These are phyloP conservation scores for Opeltia flavorubescens DNA, from an alignment of 495 filamentous ascomycete species.

Conservation along the genomic window DNA sequence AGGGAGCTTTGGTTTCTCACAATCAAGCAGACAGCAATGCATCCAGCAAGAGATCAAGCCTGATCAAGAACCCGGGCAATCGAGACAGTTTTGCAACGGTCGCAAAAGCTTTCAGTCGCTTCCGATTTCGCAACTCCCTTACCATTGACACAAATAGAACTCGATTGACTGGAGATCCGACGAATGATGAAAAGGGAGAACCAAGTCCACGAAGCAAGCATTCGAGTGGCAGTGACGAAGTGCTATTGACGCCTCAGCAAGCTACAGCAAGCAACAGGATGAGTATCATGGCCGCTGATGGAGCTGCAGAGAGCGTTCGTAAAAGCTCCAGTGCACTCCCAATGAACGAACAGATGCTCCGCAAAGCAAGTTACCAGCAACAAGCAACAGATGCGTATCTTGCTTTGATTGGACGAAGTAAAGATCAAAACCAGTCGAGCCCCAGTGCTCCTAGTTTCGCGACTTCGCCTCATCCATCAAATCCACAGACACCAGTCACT, in stretches of 20 bases:
- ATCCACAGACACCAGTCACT: conserved; percentile 1
- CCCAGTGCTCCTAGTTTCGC: not conserved
- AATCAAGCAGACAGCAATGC: not conserved
- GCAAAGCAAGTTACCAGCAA: too few relatives aligned
- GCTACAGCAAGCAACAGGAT: not conserved
- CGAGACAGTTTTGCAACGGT: not conserved
- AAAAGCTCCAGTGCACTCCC: not conserved
- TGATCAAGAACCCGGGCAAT: not conserved
- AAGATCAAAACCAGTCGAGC: not conserved
- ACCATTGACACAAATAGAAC: not conserved
- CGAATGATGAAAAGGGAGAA: not conserved
- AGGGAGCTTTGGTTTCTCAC: not conserved
- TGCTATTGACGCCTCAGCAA: not conserved
- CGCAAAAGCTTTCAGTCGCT: not conserved
- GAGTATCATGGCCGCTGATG: not conserved
- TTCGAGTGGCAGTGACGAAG: not conserved
- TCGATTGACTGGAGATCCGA: not conserved
- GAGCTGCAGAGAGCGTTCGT: too few relatives aligned
- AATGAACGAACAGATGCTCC: too few relatives aligned
- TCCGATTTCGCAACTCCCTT: not conserved
- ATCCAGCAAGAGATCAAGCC: not conserved
- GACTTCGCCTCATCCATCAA: not conserved
- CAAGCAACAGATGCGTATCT: not conserved
- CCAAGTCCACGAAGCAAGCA: not conserved
- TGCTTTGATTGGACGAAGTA: not conserved